phyloP scores from a whole-genome alignment of 2,329 filamentous ascomycete genomes.

The Ophiocordyceps polyrhachis-furcata region DNA sequence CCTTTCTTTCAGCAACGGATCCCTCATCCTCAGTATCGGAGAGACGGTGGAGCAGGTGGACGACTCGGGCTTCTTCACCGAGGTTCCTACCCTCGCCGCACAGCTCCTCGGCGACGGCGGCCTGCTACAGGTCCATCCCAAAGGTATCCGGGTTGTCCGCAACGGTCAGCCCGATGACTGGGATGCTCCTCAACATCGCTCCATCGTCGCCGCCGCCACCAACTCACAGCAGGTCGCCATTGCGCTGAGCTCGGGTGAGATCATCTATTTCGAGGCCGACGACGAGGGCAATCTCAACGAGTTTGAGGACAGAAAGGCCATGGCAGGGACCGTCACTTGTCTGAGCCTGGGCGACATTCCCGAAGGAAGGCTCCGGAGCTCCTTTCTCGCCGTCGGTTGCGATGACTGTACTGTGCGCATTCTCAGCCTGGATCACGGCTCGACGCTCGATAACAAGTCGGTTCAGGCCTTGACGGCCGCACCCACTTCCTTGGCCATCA shows the following conservation, averaged over 20 bases:
- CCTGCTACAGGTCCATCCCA: slow-evolving; percentile 87
- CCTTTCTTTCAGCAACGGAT: slow-evolving; percentile 80
- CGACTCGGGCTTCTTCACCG: slow-evolving; percentile 79
- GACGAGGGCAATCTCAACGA: slow-evolving; percentile 77
- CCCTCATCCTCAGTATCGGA: slow-evolving; percentile 82
- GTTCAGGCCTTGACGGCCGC: slow-evolving; percentile 85
- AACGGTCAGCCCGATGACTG: slow-evolving; percentile 73
- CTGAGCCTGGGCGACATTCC: slow-evolving; percentile 88
- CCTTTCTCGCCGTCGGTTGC: slow-evolving; percentile 88
- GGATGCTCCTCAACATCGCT: slow-evolving; percentile 81
- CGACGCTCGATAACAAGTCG: slow-evolving; percentile 80
- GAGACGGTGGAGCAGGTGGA: slow-evolving; percentile 93
- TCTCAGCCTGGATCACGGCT: slow-evolving; percentile 73
- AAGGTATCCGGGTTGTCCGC: slow-evolving; percentile 80
- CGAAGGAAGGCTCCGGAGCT: slow-evolving; percentile 72
- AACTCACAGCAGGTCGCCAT: slow-evolving; percentile 89
- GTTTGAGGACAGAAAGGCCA: slow-evolving; percentile 86
- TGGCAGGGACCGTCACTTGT: slow-evolving; percentile 89
- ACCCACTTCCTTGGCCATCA: slow-evolving; percentile 75
- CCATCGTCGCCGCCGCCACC: slow-evolving; percentile 84
- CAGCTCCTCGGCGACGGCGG: slow-evolving; percentile 90
- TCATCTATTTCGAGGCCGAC: slow-evolving; percentile 97
- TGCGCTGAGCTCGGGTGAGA: slow-evolving; percentile 85
- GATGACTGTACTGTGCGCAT: slow-evolving; percentile 94
- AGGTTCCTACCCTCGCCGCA: slow-evolving; percentile 75